Conservation (phyloP, 2,329 filamentous ascomycete species). For the Pestalotiopsis sp. region DNA sequence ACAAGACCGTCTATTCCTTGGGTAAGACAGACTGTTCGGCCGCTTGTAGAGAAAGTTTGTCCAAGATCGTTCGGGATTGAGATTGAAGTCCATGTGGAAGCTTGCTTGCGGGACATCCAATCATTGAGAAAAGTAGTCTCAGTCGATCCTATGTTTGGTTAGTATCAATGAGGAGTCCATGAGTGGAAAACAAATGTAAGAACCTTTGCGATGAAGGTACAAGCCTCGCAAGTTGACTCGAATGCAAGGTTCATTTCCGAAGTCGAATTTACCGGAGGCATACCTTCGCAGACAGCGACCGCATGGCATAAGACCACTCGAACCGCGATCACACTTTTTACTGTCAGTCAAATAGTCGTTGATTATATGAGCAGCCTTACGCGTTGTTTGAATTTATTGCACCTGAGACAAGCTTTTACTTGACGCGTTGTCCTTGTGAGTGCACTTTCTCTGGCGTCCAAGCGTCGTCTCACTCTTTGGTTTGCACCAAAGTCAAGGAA, state of each 20-base stretch:
- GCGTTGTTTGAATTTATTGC: too few species aligned
- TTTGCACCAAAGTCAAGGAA: too few species aligned
- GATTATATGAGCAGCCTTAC: too few species aligned
- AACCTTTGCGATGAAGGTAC: neutral
- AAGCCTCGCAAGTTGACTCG: neutral
- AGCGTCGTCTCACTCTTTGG: too few species aligned
- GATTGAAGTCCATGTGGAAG: neutral
- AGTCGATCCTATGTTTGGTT: neutral
- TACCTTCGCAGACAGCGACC: neutral
- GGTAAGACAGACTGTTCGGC: neutral
- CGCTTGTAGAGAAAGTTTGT: too few species aligned
- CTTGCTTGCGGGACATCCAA: neutral
- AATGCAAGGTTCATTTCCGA: neutral
- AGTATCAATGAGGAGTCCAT: neutral
- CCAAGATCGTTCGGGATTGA: neutral
- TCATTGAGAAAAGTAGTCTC: neutral
- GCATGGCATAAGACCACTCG: neutral
- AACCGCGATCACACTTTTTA: neutral
- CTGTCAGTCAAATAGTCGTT: neutral
- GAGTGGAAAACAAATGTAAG: fast-evolving
- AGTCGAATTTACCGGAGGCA: fast-evolving
- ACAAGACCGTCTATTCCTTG: neutral
- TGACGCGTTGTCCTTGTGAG: too few species aligned
- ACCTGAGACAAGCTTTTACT: too few species aligned
- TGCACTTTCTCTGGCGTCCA: too few species aligned